Conservation (phyloP, 176 grass and related monocot genomes). For the Aechmea fasciata region DNA sequence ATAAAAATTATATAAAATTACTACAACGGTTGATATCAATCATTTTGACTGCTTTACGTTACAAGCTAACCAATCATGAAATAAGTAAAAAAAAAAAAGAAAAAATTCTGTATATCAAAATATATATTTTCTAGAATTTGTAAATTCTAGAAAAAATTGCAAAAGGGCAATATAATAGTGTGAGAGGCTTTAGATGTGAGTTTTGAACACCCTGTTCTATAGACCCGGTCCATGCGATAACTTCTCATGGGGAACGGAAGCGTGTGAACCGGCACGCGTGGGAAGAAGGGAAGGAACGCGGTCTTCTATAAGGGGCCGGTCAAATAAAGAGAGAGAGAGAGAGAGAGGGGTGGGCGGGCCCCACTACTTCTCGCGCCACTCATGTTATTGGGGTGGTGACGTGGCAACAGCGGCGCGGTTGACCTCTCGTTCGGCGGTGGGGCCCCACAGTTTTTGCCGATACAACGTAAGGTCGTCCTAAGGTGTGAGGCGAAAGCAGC, state of each 20-base stretch:
- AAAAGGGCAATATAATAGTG: no score
- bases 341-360: background rate
- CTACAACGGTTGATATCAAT: no score
- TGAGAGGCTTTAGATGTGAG: no score
- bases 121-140: no score
- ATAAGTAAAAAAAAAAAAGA: no score
- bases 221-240: no score
- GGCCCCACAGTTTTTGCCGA: background rate
- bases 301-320: background rate
- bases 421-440: background rate
- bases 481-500: background rate
- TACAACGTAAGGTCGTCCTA: background rate
- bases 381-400: background rate
- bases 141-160: no score
- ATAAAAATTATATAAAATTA: no score
- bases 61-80: no score
- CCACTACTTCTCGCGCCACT: background rate
- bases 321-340: background rate
- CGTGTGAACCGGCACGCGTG: background rate
- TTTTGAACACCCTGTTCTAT: no score
- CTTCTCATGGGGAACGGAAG: background rate
- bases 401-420: background rate
- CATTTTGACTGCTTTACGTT: no score
- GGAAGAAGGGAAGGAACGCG: background rate
- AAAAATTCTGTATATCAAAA: no score